Conservation (phyloP, 495 filamentous ascomycete genomes). For the Aspergillus heteromorphus region DNA sequence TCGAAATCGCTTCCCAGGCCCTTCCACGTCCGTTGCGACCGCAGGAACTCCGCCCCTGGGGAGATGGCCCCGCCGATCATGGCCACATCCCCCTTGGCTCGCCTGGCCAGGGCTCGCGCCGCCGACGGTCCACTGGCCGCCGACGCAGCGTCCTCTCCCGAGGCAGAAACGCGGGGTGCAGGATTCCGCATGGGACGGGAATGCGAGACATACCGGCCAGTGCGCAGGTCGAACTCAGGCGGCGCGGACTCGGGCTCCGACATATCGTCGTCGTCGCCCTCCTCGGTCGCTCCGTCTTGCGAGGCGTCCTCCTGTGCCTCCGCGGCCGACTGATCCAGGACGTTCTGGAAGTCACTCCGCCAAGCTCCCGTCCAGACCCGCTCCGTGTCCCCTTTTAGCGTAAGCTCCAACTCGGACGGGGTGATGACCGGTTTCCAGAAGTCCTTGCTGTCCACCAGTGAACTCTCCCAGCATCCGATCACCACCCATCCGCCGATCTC, state of each 20-base stretch:
- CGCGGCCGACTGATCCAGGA: slow-evolving; percentile 36
- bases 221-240: slow-evolving; percentile 88
- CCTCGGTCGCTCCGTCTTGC: slow-evolving; percentile 20
- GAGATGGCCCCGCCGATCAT: slow-evolving; percentile 76
- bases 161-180: slow-evolving; percentile 26
- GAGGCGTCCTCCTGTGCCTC: slow-evolving; percentile 15
- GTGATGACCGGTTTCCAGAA: slow-evolving; percentile 86
- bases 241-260: slow-evolving; percentile 65
- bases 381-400: slow-evolving; percentile 61
- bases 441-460: slow-evolving; percentile 75
- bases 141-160: slow-evolving; percentile 29
- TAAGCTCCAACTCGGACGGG: slow-evolving; percentile 80
- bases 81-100: slow-evolving; percentile 65
- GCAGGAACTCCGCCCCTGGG: slow-evolving; percentile 82
- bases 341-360: slow-evolving; percentile 66
- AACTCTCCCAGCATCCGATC: slow-evolving; percentile 96
- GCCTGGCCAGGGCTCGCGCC: slow-evolving; percentile 47
- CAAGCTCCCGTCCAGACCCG: slow-evolving; percentile 74
- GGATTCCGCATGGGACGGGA: slow-evolving; percentile 68
- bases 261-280: slow-evolving; percentile 38
- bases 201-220: slow-evolving; percentile 77
- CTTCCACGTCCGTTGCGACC: slow-evolving; percentile 81
- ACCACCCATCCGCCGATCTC: slow-evolving; percentile 97
- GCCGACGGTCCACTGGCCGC: slow-evolving; percentile 26
- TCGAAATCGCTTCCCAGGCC: slow-evolving; percentile 86